phyloP scores from a whole-genome alignment of 768 basidiomycete species.

The Zangia roseola region DNA sequence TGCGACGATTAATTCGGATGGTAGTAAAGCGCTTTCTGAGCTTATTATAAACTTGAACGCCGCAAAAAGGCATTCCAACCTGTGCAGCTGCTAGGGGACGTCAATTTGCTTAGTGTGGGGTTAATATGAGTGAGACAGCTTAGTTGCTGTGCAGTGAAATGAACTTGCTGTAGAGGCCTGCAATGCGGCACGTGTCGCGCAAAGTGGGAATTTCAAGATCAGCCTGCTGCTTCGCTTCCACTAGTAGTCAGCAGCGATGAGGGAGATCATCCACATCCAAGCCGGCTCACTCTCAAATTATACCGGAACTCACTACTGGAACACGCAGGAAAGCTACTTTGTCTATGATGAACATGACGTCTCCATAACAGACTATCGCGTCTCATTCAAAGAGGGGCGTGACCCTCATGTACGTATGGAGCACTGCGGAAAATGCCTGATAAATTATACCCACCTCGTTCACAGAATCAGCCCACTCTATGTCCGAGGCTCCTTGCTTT shows the following conservation, averaged over 20 bases:
- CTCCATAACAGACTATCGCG: conserved; percentile 45
- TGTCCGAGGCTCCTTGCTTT: conserved; percentile 67
- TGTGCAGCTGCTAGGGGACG: neutral
- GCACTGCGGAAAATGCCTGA: neutral
- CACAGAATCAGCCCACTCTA: conserved; percentile 38
- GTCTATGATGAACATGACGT: conserved; percentile 46
- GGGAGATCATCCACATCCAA: conserved; percentile 78
- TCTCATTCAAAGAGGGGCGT: conserved; percentile 67
- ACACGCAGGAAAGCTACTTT: conserved; percentile 72
- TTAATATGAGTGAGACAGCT: neutral
- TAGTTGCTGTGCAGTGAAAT: conserved; percentile 2
- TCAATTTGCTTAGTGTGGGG: too few relatives aligned
- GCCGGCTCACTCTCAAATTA: conserved; percentile 68
- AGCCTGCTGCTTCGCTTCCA: too few relatives aligned
- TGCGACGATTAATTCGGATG: neutral
- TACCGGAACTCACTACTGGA: conserved; percentile 79
- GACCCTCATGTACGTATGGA: conserved; percentile 44
- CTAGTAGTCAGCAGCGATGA: conserved; percentile 51
- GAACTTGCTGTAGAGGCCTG: conserved; percentile 3
- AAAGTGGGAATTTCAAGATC: conserved; percentile 10
- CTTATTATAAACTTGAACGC: neutral
- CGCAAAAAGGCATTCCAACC: neutral
- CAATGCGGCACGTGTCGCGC: neutral
- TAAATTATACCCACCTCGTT: conserved; percentile 1
- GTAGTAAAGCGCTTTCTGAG: neutral